Evolutionary conservation across 345 rosid species (phyloP), one percentile per base, ranked within the genome.

Genomic region (Ailanthus altissimus): DNA sequence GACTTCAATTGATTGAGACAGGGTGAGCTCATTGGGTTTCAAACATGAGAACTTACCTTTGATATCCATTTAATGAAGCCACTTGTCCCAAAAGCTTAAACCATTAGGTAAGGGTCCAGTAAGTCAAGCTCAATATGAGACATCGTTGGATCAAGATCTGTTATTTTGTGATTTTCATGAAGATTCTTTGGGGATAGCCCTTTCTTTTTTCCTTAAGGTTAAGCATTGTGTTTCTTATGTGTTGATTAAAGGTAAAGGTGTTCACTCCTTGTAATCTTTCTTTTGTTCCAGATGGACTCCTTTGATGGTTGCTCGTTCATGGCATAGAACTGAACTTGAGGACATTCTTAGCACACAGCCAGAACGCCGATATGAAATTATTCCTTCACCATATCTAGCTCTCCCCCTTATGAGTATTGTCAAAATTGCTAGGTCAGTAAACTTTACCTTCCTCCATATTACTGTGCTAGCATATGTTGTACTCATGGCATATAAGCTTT

Each of bases 381-480:
- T 82, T 75, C 92, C 97, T 43, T 93, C 98, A 62, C 90, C 95
- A 45, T 90, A 87, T 84, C 78, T 93, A 42, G 90, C 93, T 71
- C 93, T 93, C 83, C 99, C 99, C 68, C 91, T 96, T 16, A 90
- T 85, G 97, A 96, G 98, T 91, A 92, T 93, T 78, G 85, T 91
- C 79, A 92, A 82, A 79, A 93, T 96, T 50, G 97, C 98, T 67
- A 92, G 94, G 99, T 93, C 78, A 82, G 86, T 82, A 40, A 64
- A 79, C 51, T 53, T 62, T 76, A 49, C 51, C 4, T 14, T 72
- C 45, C 46, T 69, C 25, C 60, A 12, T 72, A 38, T 16, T 70
- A 46, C 45, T 23, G 15, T 38, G 40, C 57, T 5, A 70, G 38
- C 54, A 64, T 47, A 45, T 47, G 23, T 18, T n/a, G 20, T 81